A percentile compares a stretch with the other conserved stretches of the same genome.
Conservation (phyloP, 2,329 filamentous ascomycete species). For the Fusarium tanahbumbuense region DNA sequence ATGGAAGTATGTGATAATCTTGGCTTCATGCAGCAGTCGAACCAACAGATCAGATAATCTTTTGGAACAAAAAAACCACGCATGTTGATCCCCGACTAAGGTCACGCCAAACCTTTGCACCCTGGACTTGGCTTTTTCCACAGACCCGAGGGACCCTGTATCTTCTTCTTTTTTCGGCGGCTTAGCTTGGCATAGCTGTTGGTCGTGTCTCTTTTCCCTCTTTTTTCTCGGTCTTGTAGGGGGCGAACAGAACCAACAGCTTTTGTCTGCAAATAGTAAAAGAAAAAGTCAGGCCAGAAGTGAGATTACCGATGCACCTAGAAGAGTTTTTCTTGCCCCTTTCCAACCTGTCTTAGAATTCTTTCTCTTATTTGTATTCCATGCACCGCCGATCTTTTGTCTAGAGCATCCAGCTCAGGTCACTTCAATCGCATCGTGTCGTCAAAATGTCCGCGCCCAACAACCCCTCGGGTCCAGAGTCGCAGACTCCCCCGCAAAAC, state of each 20-base stretch:
- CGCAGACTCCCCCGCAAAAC: neutral
- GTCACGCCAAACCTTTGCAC: neutral
- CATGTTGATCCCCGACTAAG: constrained; percentile 3
- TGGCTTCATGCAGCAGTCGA: constrained; percentile 15
- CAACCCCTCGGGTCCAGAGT: constrained; percentile 1
- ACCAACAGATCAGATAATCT: constrained; percentile 22
- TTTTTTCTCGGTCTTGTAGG: neutral
- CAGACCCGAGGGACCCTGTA: constrained; percentile 9
- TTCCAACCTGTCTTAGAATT: neutral
- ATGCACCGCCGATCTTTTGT: neutral
- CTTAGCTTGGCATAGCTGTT: constrained; percentile 9
- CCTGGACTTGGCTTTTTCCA: neutral
- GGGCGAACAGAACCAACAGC: neutral
- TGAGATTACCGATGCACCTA: neutral
- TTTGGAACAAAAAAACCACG: neutral
- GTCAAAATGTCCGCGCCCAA: constrained; percentile 21
- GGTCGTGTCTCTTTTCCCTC: neutral
- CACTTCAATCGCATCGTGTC: neutral
- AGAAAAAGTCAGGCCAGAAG: constrained; percentile 18
- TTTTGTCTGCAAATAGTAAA: neutral
- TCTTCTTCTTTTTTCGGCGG: neutral
- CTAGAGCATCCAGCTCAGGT: neutral
- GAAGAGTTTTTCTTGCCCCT: neutral
- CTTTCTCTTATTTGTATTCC: neutral
- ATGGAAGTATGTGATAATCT: constrained; percentile 23